Evolutionary conservation across 2,329 filamentous ascomycete genomes (phyloP).

Genomic region (Cadophora sp.): DNA sequence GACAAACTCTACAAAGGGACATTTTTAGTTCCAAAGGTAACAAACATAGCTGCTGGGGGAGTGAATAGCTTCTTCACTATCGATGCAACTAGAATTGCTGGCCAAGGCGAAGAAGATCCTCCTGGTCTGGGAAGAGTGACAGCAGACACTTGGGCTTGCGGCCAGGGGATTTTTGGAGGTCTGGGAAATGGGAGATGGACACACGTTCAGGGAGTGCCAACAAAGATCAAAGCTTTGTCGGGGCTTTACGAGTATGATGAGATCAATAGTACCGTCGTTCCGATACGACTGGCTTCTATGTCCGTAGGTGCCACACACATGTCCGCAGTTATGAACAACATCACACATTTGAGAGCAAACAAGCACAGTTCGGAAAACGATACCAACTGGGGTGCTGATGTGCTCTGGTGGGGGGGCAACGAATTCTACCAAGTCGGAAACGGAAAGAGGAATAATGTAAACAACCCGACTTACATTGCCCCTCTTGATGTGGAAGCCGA

Average conservation of each 20-base stretch:
- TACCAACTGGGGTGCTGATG: slow-evolving; percentile 87
- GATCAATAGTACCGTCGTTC: slow-evolving; percentile 65
- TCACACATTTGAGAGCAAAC: slow-evolving; percentile 64
- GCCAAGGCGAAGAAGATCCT: slow-evolving; percentile 49
- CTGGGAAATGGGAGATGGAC: slow-evolving; percentile 90
- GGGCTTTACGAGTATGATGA: slow-evolving; percentile 91
- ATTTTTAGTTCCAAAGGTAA: slow-evolving; percentile 69
- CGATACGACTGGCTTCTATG: slow-evolving; percentile 78
- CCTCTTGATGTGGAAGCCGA: slow-evolving; percentile 73
- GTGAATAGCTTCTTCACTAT: slow-evolving; percentile 87
- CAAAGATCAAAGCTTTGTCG: slow-evolving; percentile 83
- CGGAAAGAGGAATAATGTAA: slow-evolving; percentile 83
- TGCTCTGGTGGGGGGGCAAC: slow-evolving; percentile 94
- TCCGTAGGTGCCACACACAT: slow-evolving; percentile 82
- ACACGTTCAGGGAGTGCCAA: slow-evolving; percentile 78
- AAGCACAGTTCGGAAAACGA: slow-evolving; percentile 63
- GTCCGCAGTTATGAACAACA: slow-evolving; percentile 83
- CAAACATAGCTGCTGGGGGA: slow-evolving; percentile 83
- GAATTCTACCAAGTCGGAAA: slow-evolving; percentile 93
- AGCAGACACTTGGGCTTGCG: slow-evolving; percentile 85
- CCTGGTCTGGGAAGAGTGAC: slow-evolving; percentile 60
- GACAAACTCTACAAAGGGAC: slow-evolving; percentile 75
- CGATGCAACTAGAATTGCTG: slow-evolving; percentile 70
- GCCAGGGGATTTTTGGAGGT: slow-evolving; percentile 82
- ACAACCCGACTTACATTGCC: slow-evolving; percentile 78